Conservation (phyloP, 2,329 filamentous ascomycete species). For the Pseudogymnoascus sp. region DNA sequence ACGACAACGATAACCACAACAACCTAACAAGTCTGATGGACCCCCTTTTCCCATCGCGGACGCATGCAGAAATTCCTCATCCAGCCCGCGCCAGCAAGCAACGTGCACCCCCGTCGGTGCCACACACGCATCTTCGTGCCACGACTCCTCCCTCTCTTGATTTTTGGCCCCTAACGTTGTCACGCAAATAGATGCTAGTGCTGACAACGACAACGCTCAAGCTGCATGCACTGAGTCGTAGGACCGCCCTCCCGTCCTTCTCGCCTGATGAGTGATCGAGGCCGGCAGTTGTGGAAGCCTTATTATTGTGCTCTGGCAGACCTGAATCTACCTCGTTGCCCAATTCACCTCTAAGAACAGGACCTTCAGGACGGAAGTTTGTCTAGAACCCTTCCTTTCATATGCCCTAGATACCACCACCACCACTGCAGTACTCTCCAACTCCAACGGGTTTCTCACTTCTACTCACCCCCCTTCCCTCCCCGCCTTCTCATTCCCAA, state of each 20-base stretch:
- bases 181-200: slow-evolving; percentile 4
- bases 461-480: not conserved
- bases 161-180: not conserved
- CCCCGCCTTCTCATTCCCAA: not conserved
- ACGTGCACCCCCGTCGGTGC: not conserved
- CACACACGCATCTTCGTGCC: not conserved
- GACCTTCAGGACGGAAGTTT: not conserved
- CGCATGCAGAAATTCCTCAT: not conserved
- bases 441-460: not conserved
- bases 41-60: not conserved
- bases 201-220: not conserved
- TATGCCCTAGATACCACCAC: not conserved
- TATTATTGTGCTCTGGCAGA: not conserved
- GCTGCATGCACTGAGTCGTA: not conserved
- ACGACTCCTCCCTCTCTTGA: not conserved
- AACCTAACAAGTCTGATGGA: not conserved
- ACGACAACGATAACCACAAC: not conserved
- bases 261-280: not conserved
- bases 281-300: not conserved
- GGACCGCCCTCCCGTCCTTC: not conserved
- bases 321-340: not conserved
- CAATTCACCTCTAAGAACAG: not conserved
- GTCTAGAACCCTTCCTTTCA: not conserved
- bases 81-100: not conserved
- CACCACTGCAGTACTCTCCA: not conserved